Evolutionary conservation across 2,329 filamentous ascomycete species (phyloP), one percentile per base, ranked within the genome.

Genomic region (Ramularia endophylla): DNA sequence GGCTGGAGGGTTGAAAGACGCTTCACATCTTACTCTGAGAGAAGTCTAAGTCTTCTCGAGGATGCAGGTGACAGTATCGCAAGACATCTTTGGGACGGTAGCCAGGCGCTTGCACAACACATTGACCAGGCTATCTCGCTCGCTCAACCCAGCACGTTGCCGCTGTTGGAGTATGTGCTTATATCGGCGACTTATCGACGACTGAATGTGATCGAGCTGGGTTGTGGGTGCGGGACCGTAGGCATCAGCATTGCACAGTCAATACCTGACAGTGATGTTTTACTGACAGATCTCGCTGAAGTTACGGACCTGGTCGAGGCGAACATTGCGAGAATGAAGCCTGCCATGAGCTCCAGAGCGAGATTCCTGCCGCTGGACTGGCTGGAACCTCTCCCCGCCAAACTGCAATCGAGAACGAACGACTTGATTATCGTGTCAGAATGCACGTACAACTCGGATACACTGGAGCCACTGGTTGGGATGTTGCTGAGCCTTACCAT

Each of bases 31-130:
- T 53, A 64, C 4, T 58, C 62, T 27, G 60, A 64, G 16, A 53
- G 64, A 5, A 56, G 56, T 4, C 52, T 80, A 8, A 61, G 62
- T 25, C 74, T 85, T 32, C 80, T 76, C 68, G 82, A 86, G 58
- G 82, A 85, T 54, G 83, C 79, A 0, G 81, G 81, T 3, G 81
- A 86, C 55, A 83, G 79, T 57, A 85, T 86, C 54, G 82, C 82
- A 5, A 69, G 80, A 30, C 82, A 86, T 64, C 70, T 85, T 36
- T 86, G 82, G 82, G 78, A 81, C 60, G 78, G 76, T 27, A 77
- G 76, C 29, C 65, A 81, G 13, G 70, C 73, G n/a, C 67, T 78
- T 22, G 67, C 76, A 2, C 70, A 73, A 31, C 71, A 73, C 42
- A 63, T 80, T 38, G 65, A 72, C 34, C 59, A 67, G 37, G 62